Conservation (phyloP, 2,329 filamentous ascomycete genomes). For the Chaetomium sp. region DNA sequence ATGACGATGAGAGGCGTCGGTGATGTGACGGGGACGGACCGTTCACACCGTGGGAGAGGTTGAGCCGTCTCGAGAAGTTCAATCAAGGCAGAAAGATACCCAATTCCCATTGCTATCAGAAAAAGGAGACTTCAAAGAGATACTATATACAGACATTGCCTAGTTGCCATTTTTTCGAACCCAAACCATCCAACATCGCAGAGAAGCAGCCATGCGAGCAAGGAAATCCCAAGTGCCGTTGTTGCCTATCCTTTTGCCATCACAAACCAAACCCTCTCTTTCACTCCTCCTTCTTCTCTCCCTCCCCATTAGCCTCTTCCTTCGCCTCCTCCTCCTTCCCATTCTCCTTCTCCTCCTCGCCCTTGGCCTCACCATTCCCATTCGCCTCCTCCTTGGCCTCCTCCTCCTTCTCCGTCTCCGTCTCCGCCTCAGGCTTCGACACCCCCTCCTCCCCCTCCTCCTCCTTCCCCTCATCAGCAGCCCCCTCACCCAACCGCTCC, state of each 20-base stretch:
- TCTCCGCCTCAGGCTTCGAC: constrained; percentile 17
- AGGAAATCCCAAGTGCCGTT: neutral
- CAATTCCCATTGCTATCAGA: constrained; percentile 3
- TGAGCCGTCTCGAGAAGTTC: neutral
- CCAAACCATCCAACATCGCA: neutral
- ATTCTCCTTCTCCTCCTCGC: constrained; percentile 34
- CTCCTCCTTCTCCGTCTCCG: constrained; percentile 32
- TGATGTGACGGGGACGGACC: neutral
- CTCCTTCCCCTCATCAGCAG: constrained; percentile 34
- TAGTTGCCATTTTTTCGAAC: neutral
- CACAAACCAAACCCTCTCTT: too few relatives aligned
- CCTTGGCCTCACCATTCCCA: constrained; percentile 37
- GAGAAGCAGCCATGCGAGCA: neutral
- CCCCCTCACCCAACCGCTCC: constrained; percentile 44
- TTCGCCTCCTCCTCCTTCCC: constrained; percentile 36
- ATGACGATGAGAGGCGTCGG: neutral
- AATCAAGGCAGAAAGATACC: neutral
- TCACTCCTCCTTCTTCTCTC: constrained; percentile 19
- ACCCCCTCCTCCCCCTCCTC: constrained; percentile 22
- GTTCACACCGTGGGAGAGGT: neutral
- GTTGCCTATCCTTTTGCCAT: neutral
- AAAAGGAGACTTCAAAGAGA: neutral
- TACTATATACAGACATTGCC: constrained; percentile 4
- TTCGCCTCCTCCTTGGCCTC: constrained; percentile 34
- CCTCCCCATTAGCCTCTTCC: constrained; percentile 30